Evolutionary conservation across 768 basidiomycete genomes (phyloP).

Genomic region (Mycena polygramma): DNA sequence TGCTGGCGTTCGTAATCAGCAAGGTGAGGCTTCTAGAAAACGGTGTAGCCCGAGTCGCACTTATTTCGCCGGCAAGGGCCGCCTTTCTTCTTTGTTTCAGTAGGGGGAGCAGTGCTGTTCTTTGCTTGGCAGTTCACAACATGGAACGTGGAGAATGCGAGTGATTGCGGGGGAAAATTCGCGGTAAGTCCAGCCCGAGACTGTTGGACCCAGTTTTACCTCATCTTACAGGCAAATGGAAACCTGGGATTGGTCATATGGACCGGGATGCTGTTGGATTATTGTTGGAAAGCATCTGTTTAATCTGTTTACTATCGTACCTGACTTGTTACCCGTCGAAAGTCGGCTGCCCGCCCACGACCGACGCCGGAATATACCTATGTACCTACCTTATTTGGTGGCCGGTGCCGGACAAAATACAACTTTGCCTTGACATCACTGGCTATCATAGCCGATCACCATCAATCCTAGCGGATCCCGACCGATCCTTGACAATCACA

Average conservation of each 20-base stretch:
- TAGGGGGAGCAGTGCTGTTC: constrained; percentile 1
- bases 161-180: constrained; percentile 9
- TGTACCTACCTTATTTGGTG: too few species aligned
- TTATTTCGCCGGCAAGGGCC: neutral
- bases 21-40: neutral
- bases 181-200: neutral
- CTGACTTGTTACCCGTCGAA: too few species aligned
- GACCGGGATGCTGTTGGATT: constrained; percentile 5
- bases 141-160: constrained; percentile 1
- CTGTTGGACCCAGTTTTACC: neutral
- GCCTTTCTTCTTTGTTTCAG: constrained; percentile 2
- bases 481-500: too few species aligned
- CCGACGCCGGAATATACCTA: too few species aligned
- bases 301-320: too few species aligned
- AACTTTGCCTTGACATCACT: too few species aligned
- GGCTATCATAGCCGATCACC: too few species aligned
- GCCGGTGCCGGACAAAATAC: too few species aligned
- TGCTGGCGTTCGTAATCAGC: constrained; percentile 4
- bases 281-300: constrained; percentile 9
- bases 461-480: too few species aligned
- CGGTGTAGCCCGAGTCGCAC: neutral
- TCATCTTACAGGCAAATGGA: constrained; percentile 13
- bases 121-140: constrained; percentile 9
- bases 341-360: too few species aligned
- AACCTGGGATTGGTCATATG: constrained; percentile 7